phyloP scores from a whole-genome alignment of 305 asterid species.

The Fraxinus velutina region DNA sequence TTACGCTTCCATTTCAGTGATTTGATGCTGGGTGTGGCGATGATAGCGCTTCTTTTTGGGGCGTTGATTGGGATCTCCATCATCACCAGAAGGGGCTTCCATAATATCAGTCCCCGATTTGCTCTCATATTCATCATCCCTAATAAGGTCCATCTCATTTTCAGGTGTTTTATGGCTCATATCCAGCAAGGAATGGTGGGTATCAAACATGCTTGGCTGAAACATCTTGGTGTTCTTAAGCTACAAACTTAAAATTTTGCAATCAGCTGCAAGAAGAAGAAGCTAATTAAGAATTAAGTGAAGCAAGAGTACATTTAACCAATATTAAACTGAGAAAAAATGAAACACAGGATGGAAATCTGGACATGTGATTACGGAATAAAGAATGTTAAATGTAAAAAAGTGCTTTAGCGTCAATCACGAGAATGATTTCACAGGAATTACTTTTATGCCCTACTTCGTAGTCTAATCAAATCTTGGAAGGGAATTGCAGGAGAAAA shows the following conservation, averaged over 20 bases:
- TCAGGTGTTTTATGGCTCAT: constrained; percentile 67
- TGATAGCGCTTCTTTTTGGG: constrained; percentile 92
- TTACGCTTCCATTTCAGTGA: constrained; percentile 88
- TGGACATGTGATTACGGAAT: constrained; percentile 11
- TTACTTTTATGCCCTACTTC: neutral
- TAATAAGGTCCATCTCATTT: constrained; percentile 57
- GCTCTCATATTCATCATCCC: constrained; percentile 79
- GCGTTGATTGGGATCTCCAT: constrained; percentile 78
- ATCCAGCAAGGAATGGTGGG: constrained; percentile 68
- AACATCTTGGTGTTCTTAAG: constrained; percentile 47
- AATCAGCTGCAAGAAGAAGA: constrained; percentile 15
- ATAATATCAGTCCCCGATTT: constrained; percentile 74
- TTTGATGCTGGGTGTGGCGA: constrained; percentile 92
- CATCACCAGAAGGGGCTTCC: constrained; percentile 82
- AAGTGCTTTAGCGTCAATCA: neutral
- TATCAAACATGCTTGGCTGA: constrained; percentile 82
- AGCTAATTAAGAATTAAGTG: neutral
- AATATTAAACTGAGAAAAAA: neutral
- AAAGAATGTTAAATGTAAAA: constrained; percentile 18
- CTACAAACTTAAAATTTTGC: constrained; percentile 1
- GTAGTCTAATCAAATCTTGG: constrained; percentile 26
- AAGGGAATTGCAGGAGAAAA: constrained; percentile 5
- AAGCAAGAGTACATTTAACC: neutral
- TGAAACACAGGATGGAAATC: neutral
- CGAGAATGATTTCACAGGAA: neutral